Base-by-base conservation (phyloP, 2,329 filamentous ascomycete genomes). In the Calonectria leucothoes region DNA sequence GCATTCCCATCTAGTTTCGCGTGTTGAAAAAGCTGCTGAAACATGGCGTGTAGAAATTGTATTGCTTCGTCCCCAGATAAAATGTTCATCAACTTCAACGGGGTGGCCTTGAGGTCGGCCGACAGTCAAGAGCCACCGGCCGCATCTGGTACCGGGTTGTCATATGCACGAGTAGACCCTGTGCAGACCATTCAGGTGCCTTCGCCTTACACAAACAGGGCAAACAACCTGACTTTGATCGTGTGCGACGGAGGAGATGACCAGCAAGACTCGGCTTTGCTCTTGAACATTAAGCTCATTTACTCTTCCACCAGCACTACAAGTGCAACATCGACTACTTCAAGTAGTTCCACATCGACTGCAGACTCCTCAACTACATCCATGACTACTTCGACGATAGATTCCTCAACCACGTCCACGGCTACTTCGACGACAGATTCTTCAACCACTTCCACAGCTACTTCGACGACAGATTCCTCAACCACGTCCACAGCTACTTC, bases 51-150 rank as follows among this genome's bases (percentile, higher is more conserved):
- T 20, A 52, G 49, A 25, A 11, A 31, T 20, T 52, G 49, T 20
- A 15, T n/a, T 0, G 7, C 49, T 31, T 3, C 49, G 5, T 2
- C 49, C 1, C 49, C 27, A 3, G 49, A 52, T 8, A 8, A 7
- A 1, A 52, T 52, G 49, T 20, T 11, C 7, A 29, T 52, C 5
- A 11, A 3, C 2, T 20, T 52, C 25, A 52, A 52, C 27, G 3
- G 7, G 3, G 2, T 4, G 8, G 0, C 1, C 2, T 3, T 23
- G n/a, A 0, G 1, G 20, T 11, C 27, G n/a, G 15, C 20, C 27
- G 3, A 29, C 15, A 31, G 49, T 15, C 1, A 23, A 4, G n/a
- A 8, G 2, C 15, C 25, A 31, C 2, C 4, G 17, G 2, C 15
- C 6, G 2, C 27, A 20, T 4, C 6, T 20, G 15, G 5, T 31